Conservation (phyloP, 768 basidiomycete species). For the Xerocomellus chrysenteron region DNA sequence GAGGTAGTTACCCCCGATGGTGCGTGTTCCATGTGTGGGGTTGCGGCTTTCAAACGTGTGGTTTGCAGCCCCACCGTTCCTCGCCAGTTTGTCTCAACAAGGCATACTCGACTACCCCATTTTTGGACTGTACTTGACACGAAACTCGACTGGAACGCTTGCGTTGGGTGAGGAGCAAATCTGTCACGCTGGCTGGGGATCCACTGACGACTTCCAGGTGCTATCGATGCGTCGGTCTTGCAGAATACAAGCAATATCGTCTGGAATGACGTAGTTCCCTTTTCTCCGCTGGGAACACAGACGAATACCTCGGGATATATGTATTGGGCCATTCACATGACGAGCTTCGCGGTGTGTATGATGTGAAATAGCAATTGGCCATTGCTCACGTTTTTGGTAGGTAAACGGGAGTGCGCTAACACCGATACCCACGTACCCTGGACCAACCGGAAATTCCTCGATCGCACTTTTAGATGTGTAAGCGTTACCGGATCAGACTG, state of each 20-base stretch:
- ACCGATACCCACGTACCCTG: constrained; percentile 65
- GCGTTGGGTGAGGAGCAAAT: constrained; percentile 49
- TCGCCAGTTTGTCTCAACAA: constrained; percentile 57
- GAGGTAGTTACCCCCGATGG: constrained; percentile 46
- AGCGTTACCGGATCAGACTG: constrained; percentile 25
- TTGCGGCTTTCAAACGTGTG: not conserved
- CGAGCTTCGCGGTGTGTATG: constrained; percentile 48
- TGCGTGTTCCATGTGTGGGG: constrained; percentile 29
- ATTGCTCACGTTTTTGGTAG: constrained; percentile 34
- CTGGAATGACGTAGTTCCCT: constrained; percentile 77
- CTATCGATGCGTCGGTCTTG: constrained; percentile 70
- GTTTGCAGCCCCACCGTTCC: constrained; percentile 62
- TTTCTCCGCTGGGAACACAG: constrained; percentile 59
- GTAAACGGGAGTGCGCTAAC: constrained; percentile 54
- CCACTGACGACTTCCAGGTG: constrained; percentile 47
- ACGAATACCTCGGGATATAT: constrained; percentile 68
- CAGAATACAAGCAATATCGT: constrained; percentile 55
- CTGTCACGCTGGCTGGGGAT: not conserved
- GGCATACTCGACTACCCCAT: constrained; percentile 72
- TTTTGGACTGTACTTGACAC: constrained; percentile 68
- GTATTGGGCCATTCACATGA: constrained; percentile 69
- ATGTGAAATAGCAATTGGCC: not conserved
- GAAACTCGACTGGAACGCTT: constrained; percentile 59
- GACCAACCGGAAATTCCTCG: constrained; percentile 50
- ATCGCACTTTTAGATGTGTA: constrained; percentile 75